Evolutionary conservation across 1,139 yeast species (phyloP).

Genomic region (Taphrina wiesneri): DNA sequence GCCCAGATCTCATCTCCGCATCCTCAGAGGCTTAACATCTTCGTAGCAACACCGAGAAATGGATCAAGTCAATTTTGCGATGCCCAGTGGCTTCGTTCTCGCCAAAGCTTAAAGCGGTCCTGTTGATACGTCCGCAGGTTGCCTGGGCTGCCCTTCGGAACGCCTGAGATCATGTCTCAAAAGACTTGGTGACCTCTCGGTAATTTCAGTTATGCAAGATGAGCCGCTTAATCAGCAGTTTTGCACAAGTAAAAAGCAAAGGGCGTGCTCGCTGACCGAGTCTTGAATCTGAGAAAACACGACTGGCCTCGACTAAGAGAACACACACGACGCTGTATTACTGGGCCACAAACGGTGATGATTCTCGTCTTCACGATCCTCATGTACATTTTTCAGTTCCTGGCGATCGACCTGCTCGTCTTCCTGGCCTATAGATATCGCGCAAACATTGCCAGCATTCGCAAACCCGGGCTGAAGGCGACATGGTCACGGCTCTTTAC

Average conservation of each 20-base stretch:
- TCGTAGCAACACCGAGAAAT: background rate
- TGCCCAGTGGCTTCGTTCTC: background rate
- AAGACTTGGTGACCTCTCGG: background rate
- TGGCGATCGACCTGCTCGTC: conserved; percentile 1
- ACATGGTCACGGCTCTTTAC: conserved; percentile 20
- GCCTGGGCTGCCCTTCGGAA: background rate
- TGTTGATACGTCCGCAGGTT: background rate
- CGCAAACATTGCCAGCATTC: conserved; percentile 18
- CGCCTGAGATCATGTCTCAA: background rate
- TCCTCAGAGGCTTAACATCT: background rate
- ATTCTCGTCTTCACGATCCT: conserved; percentile 7
- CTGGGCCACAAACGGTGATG: conserved; percentile 1
- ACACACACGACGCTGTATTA: background rate
- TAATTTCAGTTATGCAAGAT: background rate
- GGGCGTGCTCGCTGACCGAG: background rate
- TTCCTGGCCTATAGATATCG: conserved; percentile 22
- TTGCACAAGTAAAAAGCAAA: background rate
- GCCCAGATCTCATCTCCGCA: background rate
- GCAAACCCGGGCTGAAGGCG: conserved; percentile 12
- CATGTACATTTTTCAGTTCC: background rate
- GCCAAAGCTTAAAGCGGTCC: background rate
- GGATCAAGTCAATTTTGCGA: background rate
- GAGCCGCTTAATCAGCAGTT: background rate
- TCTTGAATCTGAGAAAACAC: no score
- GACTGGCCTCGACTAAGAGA: background rate